Percentiles rank a stretch among this genome's conserved stretches.
These are phyloP conservation scores for Apiotrichum sp. DNA, from an alignment of 1,284 basidiomycete species.

Conservation along the genomic window DNA sequence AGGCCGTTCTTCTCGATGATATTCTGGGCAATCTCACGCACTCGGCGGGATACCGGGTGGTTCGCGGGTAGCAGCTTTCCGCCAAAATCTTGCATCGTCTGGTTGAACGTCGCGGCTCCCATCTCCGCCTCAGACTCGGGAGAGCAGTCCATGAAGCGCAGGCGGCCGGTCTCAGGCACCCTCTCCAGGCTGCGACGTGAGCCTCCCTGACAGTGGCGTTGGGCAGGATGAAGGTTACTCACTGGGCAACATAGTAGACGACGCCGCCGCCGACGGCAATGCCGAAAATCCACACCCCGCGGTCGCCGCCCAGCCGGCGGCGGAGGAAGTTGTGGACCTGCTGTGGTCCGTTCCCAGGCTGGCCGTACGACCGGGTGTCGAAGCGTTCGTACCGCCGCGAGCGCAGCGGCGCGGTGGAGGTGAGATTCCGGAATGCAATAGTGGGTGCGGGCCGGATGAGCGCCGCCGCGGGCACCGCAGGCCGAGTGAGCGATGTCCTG, in stretches of 20 bases:
- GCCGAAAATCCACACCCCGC: slow-evolving; percentile 36
- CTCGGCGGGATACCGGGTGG: slow-evolving; percentile 61
- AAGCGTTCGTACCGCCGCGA: slow-evolving; percentile 34
- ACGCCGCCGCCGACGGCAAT: slow-evolving; percentile 47
- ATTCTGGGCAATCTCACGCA: slow-evolving; percentile 63
- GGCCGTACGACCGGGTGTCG: slow-evolving; percentile 6
- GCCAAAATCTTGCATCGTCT: slow-evolving; percentile 15
- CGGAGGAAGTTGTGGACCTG: slow-evolving; percentile 27
- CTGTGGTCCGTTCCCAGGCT: slow-evolving; percentile 5
- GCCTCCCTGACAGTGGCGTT: too few relatives aligned
- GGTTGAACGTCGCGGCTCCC: slow-evolving; percentile 7
- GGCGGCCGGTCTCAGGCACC: slow-evolving; percentile 73
- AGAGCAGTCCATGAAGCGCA: slow-evolving; percentile 74
- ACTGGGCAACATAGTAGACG: slow-evolving; percentile 59
- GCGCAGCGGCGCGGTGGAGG: not conserved
- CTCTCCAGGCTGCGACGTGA: slow-evolving; percentile 59
- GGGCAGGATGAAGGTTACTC: slow-evolving; percentile 30
- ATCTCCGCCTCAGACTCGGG: slow-evolving; percentile 55
- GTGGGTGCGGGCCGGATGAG: not conserved
- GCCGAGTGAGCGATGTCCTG: not conserved
- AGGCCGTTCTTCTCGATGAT: slow-evolving; percentile 69
- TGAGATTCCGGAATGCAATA: not conserved
- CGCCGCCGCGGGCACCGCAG: not conserved
- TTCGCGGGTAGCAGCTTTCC: slow-evolving; percentile 56
- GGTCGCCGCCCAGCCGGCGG: slow-evolving; percentile 39